phyloP scores from a whole-genome alignment of 208 protist species.

The Leishmania gerbilli region DNA sequence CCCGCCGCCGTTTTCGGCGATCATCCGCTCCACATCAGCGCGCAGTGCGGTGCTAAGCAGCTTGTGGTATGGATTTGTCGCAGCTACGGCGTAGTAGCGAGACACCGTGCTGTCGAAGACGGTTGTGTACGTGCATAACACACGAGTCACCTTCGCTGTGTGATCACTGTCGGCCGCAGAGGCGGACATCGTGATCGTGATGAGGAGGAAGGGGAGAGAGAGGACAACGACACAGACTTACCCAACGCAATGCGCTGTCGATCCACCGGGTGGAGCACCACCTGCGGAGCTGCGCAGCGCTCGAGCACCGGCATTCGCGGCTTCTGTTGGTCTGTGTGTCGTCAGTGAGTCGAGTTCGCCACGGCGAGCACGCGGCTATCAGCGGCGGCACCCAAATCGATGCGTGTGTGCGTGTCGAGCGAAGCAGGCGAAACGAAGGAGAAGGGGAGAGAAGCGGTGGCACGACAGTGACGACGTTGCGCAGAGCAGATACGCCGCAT shows the following conservation, averaged over 20 bases:
- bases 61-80: constrained; percentile 4
- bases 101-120: constrained; percentile 16
- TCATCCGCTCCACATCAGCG: constrained; percentile 6
- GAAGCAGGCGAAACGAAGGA: not conserved
- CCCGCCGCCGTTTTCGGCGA: not conserved
- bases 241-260: not conserved
- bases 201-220: not conserved
- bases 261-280: not conserved
- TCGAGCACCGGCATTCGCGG: not conserved
- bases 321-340: not conserved
- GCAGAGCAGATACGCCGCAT: not conserved
- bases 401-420: not conserved
- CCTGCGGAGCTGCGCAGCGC: not conserved
- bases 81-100: constrained; percentile 30
- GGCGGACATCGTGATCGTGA: not conserved
- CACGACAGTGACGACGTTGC: not conserved
- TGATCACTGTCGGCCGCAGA: not conserved
- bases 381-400: not conserved
- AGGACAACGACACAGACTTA: not conserved
- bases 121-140: constrained; percentile 27
- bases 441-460: not conserved
- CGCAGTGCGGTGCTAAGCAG: not conserved
- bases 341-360: no score
- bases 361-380: not conserved
- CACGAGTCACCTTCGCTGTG: not conserved